Evolutionary conservation across 805 yeast genomes (phyloP).

Genomic region (Nakazawaea ambrosiae): DNA sequence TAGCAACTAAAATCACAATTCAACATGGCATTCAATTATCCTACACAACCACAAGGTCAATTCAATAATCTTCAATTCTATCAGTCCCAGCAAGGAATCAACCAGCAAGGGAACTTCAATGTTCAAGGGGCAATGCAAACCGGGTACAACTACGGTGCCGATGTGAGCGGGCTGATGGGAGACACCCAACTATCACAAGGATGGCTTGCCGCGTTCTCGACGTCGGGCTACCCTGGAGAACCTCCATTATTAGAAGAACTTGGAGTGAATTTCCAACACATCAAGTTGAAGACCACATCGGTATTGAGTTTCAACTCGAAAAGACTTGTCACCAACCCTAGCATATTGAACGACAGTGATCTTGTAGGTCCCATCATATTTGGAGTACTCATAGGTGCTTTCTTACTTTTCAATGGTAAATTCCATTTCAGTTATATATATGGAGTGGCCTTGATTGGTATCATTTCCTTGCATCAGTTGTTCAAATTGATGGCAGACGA

Average conservation of each 20-base stretch:
- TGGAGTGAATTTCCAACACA: slow-evolving; percentile 88
- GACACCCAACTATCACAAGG: slow-evolving; percentile 55
- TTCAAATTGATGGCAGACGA: slow-evolving; percentile 81
- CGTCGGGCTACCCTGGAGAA: slow-evolving; percentile 92
- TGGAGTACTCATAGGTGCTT: slow-evolving; percentile 79
- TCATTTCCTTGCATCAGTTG: slow-evolving; percentile 73
- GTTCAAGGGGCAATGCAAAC: slow-evolving; percentile 30
- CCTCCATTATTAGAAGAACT: slow-evolving; percentile 87
- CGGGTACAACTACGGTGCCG: slow-evolving; percentile 25
- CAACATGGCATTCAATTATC: slow-evolving; percentile 29
- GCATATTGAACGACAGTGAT: slow-evolving; percentile 82
- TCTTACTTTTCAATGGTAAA: slow-evolving; percentile 80
- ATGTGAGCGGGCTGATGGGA: slow-evolving; percentile 35
- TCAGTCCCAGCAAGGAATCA: slow-evolving; percentile 4
- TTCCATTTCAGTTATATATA: slow-evolving; percentile 95
- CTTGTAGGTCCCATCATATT: slow-evolving; percentile 93
- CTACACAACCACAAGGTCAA: slow-evolving; percentile 8
- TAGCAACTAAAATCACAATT: too few species aligned
- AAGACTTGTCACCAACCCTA: slow-evolving; percentile 50
- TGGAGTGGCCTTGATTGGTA: slow-evolving; percentile 92
- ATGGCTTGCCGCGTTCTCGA: slow-evolving; percentile 83
- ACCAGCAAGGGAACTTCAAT: slow-evolving; percentile 4
- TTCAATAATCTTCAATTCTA: slow-evolving; percentile 13
- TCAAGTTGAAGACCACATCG: slow-evolving; percentile 74
- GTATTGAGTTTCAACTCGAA: slow-evolving; percentile 67